Evolutionary conservation across 306 rosid genomes (phyloP).

Genomic region (Hippophae gyantsensis): DNA sequence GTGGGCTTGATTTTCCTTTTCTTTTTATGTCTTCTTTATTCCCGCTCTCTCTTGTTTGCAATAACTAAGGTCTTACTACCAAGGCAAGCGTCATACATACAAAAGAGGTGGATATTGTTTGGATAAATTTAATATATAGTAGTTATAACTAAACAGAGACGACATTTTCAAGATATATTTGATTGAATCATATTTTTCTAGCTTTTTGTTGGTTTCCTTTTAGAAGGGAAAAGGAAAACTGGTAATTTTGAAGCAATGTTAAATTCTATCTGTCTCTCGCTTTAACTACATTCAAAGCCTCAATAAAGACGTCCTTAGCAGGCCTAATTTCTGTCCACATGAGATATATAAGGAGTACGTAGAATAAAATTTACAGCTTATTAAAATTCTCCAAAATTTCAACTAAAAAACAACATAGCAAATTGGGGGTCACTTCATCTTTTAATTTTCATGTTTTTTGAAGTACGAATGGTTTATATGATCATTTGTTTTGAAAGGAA

Average conservation of each 20-base stretch:
- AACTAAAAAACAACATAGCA: no score
- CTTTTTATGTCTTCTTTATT: neutral
- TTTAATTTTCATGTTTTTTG: no score
- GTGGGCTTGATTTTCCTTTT: no score
- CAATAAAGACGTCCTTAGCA: constrained; percentile 18
- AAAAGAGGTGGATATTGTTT: neutral
- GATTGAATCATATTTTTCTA: no score
- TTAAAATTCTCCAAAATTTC: neutral
- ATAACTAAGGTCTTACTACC: constrained; percentile 12
- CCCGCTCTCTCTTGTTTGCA: neutral
- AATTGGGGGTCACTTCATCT: no score
- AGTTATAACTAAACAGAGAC: neutral
- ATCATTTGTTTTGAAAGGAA: no score
- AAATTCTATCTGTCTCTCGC: constrained; percentile 20
- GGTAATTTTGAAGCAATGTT: constrained; percentile 34
- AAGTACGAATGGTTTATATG: no score
- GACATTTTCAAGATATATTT: constrained; percentile 38
- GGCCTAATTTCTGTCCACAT: constrained; percentile 16
- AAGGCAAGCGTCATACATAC: constrained; percentile 14
- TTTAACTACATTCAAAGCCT: constrained; percentile 16
- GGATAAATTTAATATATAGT: no score
- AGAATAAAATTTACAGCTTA: neutral
- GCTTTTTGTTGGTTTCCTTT: constrained; percentile 34
- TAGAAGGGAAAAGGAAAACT: constrained; percentile 37
- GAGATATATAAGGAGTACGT: neutral